Evolutionary conservation across 2,329 filamentous ascomycete genomes (phyloP).

Genomic region (Talaromyces islandicus): DNA sequence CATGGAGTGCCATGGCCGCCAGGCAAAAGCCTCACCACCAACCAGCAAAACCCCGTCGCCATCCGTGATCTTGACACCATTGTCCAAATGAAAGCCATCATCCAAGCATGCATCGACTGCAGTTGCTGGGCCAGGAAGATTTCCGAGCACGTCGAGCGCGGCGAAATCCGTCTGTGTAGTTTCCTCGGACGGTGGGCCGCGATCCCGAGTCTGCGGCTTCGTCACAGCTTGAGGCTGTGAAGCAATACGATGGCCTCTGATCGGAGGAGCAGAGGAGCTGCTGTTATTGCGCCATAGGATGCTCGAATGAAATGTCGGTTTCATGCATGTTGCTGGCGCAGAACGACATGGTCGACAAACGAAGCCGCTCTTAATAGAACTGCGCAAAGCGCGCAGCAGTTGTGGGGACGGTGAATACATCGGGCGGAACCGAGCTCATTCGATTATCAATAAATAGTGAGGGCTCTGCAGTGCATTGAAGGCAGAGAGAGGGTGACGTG

Average conservation of each 20-base stretch:
- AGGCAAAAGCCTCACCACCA: constrained; percentile 79
- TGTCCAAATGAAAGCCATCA: constrained; percentile 83
- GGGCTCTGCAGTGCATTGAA: not conserved
- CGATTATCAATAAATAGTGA: not conserved
- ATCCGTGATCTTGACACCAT: constrained; percentile 63
- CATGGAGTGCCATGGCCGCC: constrained; percentile 68
- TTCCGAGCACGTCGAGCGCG: constrained; percentile 71
- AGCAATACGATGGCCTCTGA: constrained; percentile 24
- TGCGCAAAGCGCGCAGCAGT: constrained; percentile 37
- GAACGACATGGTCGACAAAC: not conserved
- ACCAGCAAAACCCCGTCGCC: constrained; percentile 72
- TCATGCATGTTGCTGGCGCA: not conserved
- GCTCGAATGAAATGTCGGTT: constrained; percentile 11
- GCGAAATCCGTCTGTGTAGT: constrained; percentile 66
- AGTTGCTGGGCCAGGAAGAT: constrained; percentile 70
- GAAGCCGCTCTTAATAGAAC: constrained; percentile 18
- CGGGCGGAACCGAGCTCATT: not conserved
- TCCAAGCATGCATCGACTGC: constrained; percentile 74
- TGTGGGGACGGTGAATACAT: constrained; percentile 38
- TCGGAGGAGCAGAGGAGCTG: constrained; percentile 14
- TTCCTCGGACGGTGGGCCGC: constrained; percentile 56
- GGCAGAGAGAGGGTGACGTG: not conserved
- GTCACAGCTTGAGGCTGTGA: constrained; percentile 24
- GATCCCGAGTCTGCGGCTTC: constrained; percentile 45
- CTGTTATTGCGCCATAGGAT: constrained; percentile 19